Base-by-base conservation (phyloP, 2,329 filamentous ascomycete genomes). In the Didymella pomorum region DNA sequence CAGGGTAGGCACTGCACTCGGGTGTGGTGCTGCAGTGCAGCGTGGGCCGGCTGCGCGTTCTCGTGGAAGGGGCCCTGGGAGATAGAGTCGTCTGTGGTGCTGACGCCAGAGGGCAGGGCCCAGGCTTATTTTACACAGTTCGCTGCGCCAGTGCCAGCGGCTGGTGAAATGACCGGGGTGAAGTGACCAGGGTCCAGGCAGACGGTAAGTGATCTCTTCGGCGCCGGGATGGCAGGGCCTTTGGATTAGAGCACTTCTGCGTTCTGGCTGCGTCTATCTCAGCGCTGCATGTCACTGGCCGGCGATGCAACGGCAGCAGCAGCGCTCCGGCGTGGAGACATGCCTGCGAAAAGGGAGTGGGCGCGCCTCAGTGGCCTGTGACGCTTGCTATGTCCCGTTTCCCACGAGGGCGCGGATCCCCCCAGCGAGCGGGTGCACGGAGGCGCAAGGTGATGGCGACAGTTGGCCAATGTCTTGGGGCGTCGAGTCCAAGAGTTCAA, bases 1-100 rank as follows among this genome's bases (percentile, higher is more conserved):
- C n/a, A n/a, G n/a, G n/a, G n/a, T n/a, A 39, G 56, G 57, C 56
- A 57, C 66, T 67, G 67, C 66, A 56, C 61, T 59, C 59, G 52
- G 60, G 56, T 28, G 52, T 64, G 62, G 59, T 43, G 66, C 56
- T 55, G 63, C 56, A 58, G 58, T 53, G 52, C 46, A 60, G 58
- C 33, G 39, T 47, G 46, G 33, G 56, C 31, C 43, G 51, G 25
- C 45, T 52, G 55, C 55, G 53, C 35, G 39, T 49, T 42, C 31
- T 56, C 51, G 56, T 52, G 50, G 16, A 44, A 42, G n/a, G 31
- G 57, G 29, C n/a, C 48, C 20, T 44, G 43, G 52, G 48, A 47
- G 52, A 49, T 49, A 21, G 48, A 53, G 45, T 47, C 39, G 39
- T 41, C 39, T 43, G 21, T 37, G 8, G 57, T 52, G 57, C 52